These are phyloP conservation scores for Trichoderma polysporum DNA, from an alignment of 2,329 filamentous ascomycete genomes.

Conservation along the genomic window DNA sequence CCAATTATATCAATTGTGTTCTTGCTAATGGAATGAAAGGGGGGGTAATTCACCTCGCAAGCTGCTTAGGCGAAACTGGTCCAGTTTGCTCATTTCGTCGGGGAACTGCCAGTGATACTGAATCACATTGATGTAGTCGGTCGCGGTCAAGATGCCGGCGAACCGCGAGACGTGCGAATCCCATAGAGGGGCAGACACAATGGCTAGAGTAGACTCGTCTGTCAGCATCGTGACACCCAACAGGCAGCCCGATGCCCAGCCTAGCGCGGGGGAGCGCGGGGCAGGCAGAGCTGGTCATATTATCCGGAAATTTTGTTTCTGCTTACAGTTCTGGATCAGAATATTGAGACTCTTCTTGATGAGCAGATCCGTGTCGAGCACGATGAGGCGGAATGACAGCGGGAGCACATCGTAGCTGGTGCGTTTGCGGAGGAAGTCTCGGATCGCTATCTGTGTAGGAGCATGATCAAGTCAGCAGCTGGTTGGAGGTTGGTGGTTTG, in stretches of 20 bases:
- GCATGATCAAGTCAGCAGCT: conserved; percentile 23
- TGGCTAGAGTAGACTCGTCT: conserved; percentile 57
- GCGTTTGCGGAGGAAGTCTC: conserved; percentile 92
- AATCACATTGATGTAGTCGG: conserved; percentile 97
- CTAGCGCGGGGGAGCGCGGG: not conserved
- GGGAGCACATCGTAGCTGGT: conserved; percentile 98
- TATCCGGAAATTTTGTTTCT: not conserved
- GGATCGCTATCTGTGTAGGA: conserved; percentile 72
- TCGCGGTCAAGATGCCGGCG: conserved; percentile 89
- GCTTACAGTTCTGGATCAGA: conserved; percentile 85
- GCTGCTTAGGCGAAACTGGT: conserved; percentile 90
- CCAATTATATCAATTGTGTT: not conserved
- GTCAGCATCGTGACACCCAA: conserved; percentile 13
- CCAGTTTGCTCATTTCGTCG: conserved; percentile 82
- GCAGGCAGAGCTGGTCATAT: not conserved
- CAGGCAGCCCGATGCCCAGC: not conserved
- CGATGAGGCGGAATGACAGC: conserved; percentile 90
- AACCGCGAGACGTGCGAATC: conserved; percentile 91
- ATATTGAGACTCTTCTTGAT: conserved; percentile 98
- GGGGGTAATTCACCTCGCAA: conserved; percentile 66
- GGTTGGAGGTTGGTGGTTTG: not conserved
- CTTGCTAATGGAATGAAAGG: not conserved
- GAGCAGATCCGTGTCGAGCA: conserved; percentile 90
- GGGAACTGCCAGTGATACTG: conserved; percentile 99
- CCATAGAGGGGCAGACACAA: conserved; percentile 96